phyloP scores from a whole-genome alignment of 2,329 filamentous ascomycete species.

The Epicoccum sorghinum region DNA sequence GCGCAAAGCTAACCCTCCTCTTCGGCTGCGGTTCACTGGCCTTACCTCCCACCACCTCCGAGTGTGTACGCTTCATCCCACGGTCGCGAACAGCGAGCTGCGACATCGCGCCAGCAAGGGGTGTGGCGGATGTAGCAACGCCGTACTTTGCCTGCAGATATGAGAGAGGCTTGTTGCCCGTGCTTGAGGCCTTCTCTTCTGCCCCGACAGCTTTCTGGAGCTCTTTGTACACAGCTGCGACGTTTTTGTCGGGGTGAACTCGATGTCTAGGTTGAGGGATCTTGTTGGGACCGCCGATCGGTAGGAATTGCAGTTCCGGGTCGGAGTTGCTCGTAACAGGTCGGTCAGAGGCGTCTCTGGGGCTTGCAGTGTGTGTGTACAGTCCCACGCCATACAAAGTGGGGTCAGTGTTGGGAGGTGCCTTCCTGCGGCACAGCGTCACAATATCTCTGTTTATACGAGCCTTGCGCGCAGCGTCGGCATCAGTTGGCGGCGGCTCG shows the following conservation, averaged over 20 bases:
- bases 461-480: conserved; percentile 13
- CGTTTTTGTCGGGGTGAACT: background rate
- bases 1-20: background rate
- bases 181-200: conserved; percentile 8
- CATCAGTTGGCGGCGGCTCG: conserved; percentile 17
- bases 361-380: conserved; percentile 32
- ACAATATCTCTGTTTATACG: conserved; percentile 33
- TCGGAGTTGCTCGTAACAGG: background rate
- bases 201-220: conserved; percentile 15
- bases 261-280: background rate
- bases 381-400: conserved; percentile 31
- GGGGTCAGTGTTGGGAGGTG: conserved; percentile 2
- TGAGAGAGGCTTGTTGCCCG: background rate
- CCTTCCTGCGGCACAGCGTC: conserved; percentile 13
- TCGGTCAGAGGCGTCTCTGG: background rate
- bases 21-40: background rate
- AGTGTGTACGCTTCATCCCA: background rate
- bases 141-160: conserved; percentile 4
- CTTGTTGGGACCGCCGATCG: conserved; percentile 13
- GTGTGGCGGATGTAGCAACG: too few species aligned
- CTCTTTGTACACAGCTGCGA: conserved; percentile 3
- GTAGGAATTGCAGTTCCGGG: conserved; percentile 12
- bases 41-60: background rate
- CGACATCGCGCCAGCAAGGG: background rate
- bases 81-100: background rate